These are phyloP conservation scores for Cercospora zeina DNA, from an alignment of 2,329 filamentous ascomycete species.

Conservation along the genomic window DNA sequence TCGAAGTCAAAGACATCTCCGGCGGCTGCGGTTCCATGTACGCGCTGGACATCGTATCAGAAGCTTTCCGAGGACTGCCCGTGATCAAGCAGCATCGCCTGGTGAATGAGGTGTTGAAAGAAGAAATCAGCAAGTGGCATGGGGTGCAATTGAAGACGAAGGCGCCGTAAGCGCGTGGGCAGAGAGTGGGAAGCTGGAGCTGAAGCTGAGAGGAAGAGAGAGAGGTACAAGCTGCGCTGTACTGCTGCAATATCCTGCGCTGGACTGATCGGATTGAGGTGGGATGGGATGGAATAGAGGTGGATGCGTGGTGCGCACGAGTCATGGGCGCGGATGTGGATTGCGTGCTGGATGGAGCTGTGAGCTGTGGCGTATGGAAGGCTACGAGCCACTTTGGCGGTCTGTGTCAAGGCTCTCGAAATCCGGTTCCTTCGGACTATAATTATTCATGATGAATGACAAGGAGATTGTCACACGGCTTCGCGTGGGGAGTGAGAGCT, in stretches of 20 bases:
- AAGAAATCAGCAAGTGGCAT: slow-evolving; percentile 79
- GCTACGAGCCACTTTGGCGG: slow-evolving; percentile 5
- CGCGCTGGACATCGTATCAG: slow-evolving; percentile 72
- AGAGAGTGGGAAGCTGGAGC: background rate
- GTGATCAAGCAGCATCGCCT: slow-evolving; percentile 81
- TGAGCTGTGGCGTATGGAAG: background rate
- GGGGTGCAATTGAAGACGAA: slow-evolving; percentile 77
- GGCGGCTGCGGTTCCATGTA: slow-evolving; percentile 89
- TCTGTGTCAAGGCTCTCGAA: slow-evolving; percentile 7
- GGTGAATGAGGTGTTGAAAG: slow-evolving; percentile 72
- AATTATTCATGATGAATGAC: too few species aligned
- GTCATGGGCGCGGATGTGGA: background rate
- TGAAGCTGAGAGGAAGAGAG: slow-evolving; percentile 1
- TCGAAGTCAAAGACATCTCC: slow-evolving; percentile 71
- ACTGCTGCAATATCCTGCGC: too few species aligned
- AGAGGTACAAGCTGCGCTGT: background rate
- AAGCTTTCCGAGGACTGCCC: slow-evolving; percentile 67
- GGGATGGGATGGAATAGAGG: background rate
- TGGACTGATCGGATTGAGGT: background rate
- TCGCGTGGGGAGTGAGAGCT: too few species aligned
- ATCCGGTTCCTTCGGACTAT: background rate
- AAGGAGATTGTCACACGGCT: too few species aligned
- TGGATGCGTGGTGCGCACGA: background rate
- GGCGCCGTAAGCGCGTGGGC: slow-evolving; percentile 41
- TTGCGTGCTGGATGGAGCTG: background rate